Evolutionary conservation across 164 flowering plant genomes (phyloP), one percentile per base, ranked within the genome.

Genomic region (Taxillus chinensis): DNA sequence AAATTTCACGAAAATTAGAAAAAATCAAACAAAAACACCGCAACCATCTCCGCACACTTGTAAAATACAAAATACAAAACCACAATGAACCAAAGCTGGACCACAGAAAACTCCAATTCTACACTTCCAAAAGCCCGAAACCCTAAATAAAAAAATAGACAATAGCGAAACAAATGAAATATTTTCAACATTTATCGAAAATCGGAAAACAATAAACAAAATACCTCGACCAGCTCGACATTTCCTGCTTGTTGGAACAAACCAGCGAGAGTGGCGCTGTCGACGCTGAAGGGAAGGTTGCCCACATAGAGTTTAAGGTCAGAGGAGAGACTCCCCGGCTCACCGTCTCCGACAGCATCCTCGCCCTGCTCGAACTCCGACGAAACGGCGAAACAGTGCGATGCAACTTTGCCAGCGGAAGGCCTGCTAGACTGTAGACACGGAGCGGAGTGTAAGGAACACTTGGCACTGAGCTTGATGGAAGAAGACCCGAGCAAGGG

Each of bases 191-290:
- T 27, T 27, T 27, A 27, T 27, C 27, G 27, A 27, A 27, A 27
- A 27, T 17, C 3, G 51, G 27, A 45, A n/a, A 14, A 45, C 41
- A 41, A 0, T 4, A 17, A 41, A 5, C 10, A 57, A 13, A 57
- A 40, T 64, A 92, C 98, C 97, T 92, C 98, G 58, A 86, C 96
- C 90, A 82, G 84, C 75, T 88, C 81, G n/a, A 92, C 98, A 69
- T 76, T 78, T 57, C 98, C 98, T n/a, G 85, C 96, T 45, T 62
- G 74, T 54, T 77, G 82, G 45, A 88, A 88, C 71, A 86, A 64
- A 1, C 69, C 84, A 49, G 95, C 91, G 11, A 88, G 85, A 68
- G 66, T 69, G 16, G 86, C 71, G 62, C 95, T 88, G 67, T 88
- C 92, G 37, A 81, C 89, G 57, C 15, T 71, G 62, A 80, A 86